A percentile compares a stretch with the other conserved stretches of the same genome.
These are phyloP conservation scores for Furcasterigmium sp. DNA, from an alignment of 2,329 filamentous ascomycete species.

Conservation along the genomic window DNA sequence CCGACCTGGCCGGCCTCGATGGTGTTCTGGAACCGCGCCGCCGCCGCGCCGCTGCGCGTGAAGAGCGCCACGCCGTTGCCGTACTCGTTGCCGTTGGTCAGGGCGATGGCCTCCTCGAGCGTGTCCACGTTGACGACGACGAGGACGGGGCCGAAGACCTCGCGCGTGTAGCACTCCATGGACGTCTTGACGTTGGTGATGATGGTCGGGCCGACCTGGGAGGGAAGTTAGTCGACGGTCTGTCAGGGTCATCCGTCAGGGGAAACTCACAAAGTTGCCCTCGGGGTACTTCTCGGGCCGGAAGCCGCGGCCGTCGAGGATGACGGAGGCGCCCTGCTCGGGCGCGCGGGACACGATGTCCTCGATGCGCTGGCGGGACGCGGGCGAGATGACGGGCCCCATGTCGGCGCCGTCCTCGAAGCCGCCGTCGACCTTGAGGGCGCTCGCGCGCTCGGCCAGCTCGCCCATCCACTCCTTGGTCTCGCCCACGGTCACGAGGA, in stretches of 20 bases:
- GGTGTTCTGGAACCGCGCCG: conserved; percentile 22
- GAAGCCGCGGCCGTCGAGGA: conserved; percentile 16
- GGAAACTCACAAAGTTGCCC: conserved; percentile 9
- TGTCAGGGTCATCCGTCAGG: no score
- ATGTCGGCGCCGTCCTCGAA: conserved; percentile 16
- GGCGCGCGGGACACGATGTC: conserved; percentile 14
- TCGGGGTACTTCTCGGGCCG: conserved; percentile 14
- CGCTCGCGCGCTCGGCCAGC: conserved; percentile 57
- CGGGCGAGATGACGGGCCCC: conserved; percentile 15
- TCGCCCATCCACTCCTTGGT: conserved; percentile 61
- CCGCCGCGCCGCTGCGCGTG: conserved; percentile 22
- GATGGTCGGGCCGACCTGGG: conserved; percentile 24
- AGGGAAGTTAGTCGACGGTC: not conserved
- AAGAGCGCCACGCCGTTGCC: conserved; percentile 29
- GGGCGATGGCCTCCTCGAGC: conserved; percentile 25
- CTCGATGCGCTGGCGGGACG: conserved; percentile 15
- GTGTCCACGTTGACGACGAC: conserved; percentile 26
- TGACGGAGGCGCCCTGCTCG: conserved; percentile 13
- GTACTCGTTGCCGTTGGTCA: conserved; percentile 24
- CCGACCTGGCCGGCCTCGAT: conserved; percentile 21
- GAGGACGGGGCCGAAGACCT: conserved; percentile 30
- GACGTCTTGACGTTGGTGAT: conserved; percentile 24
- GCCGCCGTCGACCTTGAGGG: conserved; percentile 25
- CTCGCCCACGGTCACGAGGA: conserved; percentile 59
- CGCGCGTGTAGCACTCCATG: conserved; percentile 28